Conservation (phyloP, 257 asterid genomes). For the Cinchona pubescens region DNA sequence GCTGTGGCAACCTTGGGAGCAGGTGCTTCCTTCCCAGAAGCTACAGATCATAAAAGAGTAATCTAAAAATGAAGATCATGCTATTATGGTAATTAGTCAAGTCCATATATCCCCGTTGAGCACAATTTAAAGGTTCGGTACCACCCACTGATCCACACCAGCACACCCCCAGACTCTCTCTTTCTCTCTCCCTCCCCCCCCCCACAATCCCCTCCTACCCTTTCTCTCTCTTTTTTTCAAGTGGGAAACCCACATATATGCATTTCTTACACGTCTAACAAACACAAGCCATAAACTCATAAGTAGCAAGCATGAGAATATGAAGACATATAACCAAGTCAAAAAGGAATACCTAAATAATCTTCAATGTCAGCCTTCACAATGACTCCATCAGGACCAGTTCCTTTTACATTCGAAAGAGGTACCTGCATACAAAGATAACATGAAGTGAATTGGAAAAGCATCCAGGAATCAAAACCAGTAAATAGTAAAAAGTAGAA, state of each 20-base stretch:
- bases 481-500: neutral
- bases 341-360: slow-evolving; percentile 67
- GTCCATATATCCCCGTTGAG: neutral
- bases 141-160: neutral
- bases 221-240: neutral
- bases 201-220: no score
- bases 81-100: neutral
- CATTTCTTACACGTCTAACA: neutral
- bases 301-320: slow-evolving; percentile 9
- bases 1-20: slow-evolving; percentile 54
- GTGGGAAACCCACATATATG: neutral
- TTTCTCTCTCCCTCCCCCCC: neutral
- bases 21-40: slow-evolving; percentile 72
- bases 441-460: slow-evolving; percentile 1
- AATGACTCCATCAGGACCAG: slow-evolving; percentile 93
- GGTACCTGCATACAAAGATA: slow-evolving; percentile 54
- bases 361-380: slow-evolving; percentile 96
- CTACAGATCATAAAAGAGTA: slow-evolving; percentile 35
- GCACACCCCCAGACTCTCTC: neutral
- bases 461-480: neutral
- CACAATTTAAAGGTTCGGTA: neutral
- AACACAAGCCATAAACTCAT: neutral
- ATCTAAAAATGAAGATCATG: slow-evolving; percentile 25
- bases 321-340: neutral
- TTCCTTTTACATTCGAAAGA: slow-evolving; percentile 77